A percentile compares a stretch with the other conserved stretches of the same genome.
Evolutionary conservation across 192 early-diverging fungal species (phyloP).

Genomic region (Chytriomyces confervae): DNA sequence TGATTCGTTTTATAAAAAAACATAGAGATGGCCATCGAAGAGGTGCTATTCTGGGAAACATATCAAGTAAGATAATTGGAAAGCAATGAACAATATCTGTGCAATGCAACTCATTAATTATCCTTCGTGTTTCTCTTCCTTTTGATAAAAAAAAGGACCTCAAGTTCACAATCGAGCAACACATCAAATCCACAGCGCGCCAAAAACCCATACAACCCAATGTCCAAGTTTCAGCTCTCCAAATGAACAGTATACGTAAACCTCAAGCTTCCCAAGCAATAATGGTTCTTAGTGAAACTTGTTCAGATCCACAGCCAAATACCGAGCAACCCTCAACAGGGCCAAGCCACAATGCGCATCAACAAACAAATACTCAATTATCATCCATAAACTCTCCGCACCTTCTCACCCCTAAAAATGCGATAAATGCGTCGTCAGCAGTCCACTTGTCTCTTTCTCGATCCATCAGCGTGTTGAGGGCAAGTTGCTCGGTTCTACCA

Average conservation of each 20-base stretch:
- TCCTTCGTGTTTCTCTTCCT: too few species aligned
- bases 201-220: background rate
- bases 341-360: too few species aligned
- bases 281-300: background rate
- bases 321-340: too few species aligned
- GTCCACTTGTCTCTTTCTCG: background rate
- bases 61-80: background rate
- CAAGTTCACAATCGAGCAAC: background rate
- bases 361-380: too few species aligned
- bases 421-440: too few species aligned
- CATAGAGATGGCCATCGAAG: constrained; percentile 2
- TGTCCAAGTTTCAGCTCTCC: background rate
- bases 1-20: background rate
- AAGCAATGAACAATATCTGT: too few species aligned
- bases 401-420: too few species aligned
- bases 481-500: background rate
- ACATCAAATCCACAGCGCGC: background rate
- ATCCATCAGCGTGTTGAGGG: background rate
- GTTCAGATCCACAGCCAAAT: too few species aligned
- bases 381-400: too few species aligned
- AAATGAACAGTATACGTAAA: background rate
- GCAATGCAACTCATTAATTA: too few species aligned
- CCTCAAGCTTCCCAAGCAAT: background rate
- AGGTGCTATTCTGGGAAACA: constrained; percentile 21
- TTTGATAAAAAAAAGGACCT: background rate